These are phyloP conservation scores for Polytrichum formosum DNA, from an alignment of 225 moss, liverwort and hornwort genomes.

Conservation along the genomic window DNA sequence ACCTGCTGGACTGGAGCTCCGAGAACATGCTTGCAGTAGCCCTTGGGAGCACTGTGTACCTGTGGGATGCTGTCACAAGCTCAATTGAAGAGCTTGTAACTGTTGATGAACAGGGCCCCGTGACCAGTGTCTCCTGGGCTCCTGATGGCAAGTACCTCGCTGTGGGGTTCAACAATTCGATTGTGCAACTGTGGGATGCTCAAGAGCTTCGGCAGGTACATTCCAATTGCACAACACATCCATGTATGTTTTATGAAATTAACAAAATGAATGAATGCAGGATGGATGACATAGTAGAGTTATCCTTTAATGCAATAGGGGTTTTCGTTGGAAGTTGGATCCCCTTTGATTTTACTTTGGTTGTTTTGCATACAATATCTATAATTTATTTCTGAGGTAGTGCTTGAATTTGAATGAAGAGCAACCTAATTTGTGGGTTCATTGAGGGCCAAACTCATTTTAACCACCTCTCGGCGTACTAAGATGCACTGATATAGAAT, in stretches of 20 bases:
- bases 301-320: no score
- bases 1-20: slow-evolving; percentile 87
- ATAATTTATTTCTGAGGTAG: no score
- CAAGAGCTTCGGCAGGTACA: neutral
- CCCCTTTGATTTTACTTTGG: no score
- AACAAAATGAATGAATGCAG: no score
- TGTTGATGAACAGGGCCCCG: slow-evolving; percentile 81
- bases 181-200: slow-evolving; percentile 84
- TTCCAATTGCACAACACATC: neutral
- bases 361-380: no score
- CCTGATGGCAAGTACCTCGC: slow-evolving; percentile 91
- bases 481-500: no score
- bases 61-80: slow-evolving; percentile 84
- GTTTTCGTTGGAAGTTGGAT: no score
- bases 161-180: slow-evolving; percentile 79
- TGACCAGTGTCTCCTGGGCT: slow-evolving; percentile 92
- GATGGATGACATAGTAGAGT: no score
- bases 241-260: neutral
- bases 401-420: no score
- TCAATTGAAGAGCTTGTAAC: slow-evolving; percentile 88
- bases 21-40: slow-evolving; percentile 88
- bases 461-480: no score
- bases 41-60: slow-evolving; percentile 81
- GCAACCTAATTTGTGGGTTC: no score
- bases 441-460: no score